Evolutionary conservation across 192 early-diverging fungal species (phyloP).

Genomic region (Piromyces finnis): DNA sequence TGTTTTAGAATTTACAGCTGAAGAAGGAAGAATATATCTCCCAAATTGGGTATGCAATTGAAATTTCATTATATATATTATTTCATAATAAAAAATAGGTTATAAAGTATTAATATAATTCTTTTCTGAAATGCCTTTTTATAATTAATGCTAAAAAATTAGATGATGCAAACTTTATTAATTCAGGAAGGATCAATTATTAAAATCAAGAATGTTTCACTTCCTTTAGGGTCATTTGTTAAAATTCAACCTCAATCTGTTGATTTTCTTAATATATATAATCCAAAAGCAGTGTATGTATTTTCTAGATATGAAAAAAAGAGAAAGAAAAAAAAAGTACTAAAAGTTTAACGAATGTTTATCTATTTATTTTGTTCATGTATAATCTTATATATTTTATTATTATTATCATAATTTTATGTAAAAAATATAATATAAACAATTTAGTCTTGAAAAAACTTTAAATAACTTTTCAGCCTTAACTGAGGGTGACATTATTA

Average conservation of each 20-base stretch:
- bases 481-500: constrained; percentile 77
- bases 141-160: too few relatives aligned
- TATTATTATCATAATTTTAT: background rate
- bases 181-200: constrained; percentile 60
- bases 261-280: constrained; percentile 91
- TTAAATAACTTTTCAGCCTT: constrained; percentile 79
- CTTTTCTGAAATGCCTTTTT: too few relatives aligned
- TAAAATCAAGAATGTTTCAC: constrained; percentile 52
- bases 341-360: too few relatives aligned
- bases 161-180: constrained; percentile 85
- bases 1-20: constrained; percentile 95
- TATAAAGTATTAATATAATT: too few relatives aligned
- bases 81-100: too few relatives aligned
- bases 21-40: constrained; percentile 86
- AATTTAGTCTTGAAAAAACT: constrained; percentile 74
- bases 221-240: constrained; percentile 73
- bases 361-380: too few relatives aligned
- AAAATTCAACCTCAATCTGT: constrained; percentile 94
- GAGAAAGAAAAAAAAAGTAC: too few relatives aligned
- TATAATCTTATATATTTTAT: too few relatives aligned
- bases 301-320: too few relatives aligned
- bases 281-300: constrained; percentile 79
- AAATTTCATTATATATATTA: too few relatives aligned
- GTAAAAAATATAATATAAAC: too few relatives aligned
- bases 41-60: constrained; percentile 68